phyloP scores from a whole-genome alignment of 208 protist genomes.

The Trypanosoma platydactyli region DNA sequence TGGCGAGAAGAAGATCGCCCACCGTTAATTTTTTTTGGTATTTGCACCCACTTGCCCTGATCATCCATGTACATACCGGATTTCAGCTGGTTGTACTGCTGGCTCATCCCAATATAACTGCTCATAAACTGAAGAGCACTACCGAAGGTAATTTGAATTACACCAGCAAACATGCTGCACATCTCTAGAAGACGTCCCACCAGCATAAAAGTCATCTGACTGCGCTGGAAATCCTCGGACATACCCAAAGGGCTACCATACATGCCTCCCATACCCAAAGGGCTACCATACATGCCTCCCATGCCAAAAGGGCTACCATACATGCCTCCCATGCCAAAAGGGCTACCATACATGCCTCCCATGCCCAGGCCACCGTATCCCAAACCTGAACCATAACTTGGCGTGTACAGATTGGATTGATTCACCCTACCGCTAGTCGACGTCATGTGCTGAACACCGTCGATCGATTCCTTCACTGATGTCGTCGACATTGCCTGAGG shows the following conservation, averaged over 20 bases:
- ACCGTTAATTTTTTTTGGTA: constrained; percentile 4
- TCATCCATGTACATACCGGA: constrained; percentile 32
- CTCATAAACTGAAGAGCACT: constrained; percentile 80
- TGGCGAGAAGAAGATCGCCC: background rate
- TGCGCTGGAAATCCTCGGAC: constrained; percentile 79
- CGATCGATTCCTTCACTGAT: background rate
- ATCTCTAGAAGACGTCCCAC: constrained; percentile 81
- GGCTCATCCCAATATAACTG: constrained; percentile 80
- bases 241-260: constrained; percentile 54
- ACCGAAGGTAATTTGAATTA: constrained; percentile 82
- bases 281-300: constrained; percentile 35
- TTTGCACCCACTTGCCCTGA: constrained; percentile 22
- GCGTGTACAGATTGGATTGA: constrained; percentile 10
- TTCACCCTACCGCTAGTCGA: constrained; percentile 6
- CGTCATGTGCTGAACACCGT: constrained; percentile 8
- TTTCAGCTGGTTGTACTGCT: constrained; percentile 40
- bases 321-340: constrained; percentile 52
- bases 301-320: constrained; percentile 33
- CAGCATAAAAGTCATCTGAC: constrained; percentile 91
- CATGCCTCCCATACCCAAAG: constrained; percentile 36
- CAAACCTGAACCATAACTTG: constrained; percentile 34
- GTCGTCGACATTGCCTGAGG: background rate
- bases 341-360: constrained; percentile 30
- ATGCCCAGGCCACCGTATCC: constrained; percentile 34
- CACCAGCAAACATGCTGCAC: constrained; percentile 84